Base-by-base conservation (phyloP, 176 grass and related monocot genomes). In the Alloteropsis semialata region DNA sequence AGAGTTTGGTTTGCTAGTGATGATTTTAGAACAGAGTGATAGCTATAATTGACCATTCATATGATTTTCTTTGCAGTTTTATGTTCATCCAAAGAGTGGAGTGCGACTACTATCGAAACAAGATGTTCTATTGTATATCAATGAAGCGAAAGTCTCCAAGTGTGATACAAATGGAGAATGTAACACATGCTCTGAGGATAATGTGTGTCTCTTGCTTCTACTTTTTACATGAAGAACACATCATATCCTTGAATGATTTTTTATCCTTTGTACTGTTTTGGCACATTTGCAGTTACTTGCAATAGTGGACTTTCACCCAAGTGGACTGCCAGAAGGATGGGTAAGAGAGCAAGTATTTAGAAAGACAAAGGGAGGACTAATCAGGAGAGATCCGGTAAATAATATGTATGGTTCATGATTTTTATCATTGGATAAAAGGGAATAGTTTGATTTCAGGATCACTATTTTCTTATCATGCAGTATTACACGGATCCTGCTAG, bases 311-410 rank as follows among this genome's bases (percentile, higher is more conserved):
- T 73, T 85, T 58, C 78, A 69, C 14, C 81, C 84, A 87, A 37
- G 21, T 76, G 62, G 41, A 22, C 17, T 91, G 10, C 89, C 89
- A 16, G 3, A 76, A 69, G 89, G 89, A 45, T 91, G 84, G 81
- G 59, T 84, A 43, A 91, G 84, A 44, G 80, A 85, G 68, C 0
- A 63, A 12, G 85, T 75, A 30, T 80, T 70, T 48, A 87, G 84
- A 80, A 87, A 69, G 43, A 84, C 69, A 72, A 80, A 69, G 70
- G 12, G 37, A 17, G 75, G 81, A 56, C 22, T 56, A 8, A 74
- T 16, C 5, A 91, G 84, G 66, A 91, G 37, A 65, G 84, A 87
- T 27, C 84, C 81, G 75, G 89, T 91, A 87, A 46, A 51, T 33
- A 74, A 46, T 69, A 74, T 24, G 72, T 69, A 74, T 24, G 72